phyloP scores from a whole-genome alignment of 306 rosid genomes.

The Casuarina equisetifolia region DNA sequence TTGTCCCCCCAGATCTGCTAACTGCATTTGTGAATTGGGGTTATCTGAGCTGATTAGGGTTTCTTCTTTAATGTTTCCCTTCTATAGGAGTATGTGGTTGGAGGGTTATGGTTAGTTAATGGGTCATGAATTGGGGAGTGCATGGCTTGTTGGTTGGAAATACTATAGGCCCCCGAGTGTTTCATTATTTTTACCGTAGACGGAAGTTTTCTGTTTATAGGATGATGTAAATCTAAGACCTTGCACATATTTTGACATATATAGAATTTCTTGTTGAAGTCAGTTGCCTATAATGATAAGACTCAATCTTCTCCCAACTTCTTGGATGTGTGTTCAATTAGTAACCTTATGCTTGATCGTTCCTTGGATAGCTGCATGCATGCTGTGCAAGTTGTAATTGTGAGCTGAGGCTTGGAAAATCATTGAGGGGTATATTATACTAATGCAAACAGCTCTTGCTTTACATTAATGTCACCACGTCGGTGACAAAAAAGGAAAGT shows the following conservation, averaged over 20 bases:
- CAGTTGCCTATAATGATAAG: not conserved
- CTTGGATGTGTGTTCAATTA: not conserved
- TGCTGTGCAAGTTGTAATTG: not conserved
- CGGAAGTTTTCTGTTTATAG: not conserved
- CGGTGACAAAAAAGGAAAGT: not conserved
- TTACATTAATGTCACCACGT: not conserved
- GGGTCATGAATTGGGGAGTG: not conserved
- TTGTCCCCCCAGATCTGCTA: too few relatives aligned
- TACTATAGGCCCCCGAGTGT: not conserved
- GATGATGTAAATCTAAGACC: not conserved
- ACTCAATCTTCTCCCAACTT: not conserved
- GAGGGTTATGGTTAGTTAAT: not conserved
- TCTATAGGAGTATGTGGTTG: not conserved
- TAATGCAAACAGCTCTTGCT: not conserved
- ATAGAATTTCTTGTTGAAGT: not conserved
- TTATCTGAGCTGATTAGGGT: too few relatives aligned
- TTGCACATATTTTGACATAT: not conserved
- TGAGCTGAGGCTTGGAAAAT: not conserved
- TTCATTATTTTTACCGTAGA: not conserved
- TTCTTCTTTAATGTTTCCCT: too few relatives aligned
- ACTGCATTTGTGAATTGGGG: too few relatives aligned
- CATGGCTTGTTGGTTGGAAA: not conserved
- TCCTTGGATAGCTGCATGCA: not conserved
- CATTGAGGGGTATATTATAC: not conserved
- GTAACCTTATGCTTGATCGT: not conserved